A percentile compares a stretch with the other conserved stretches of the same genome.
phyloP scores from a whole-genome alignment of 78 protist genomes.

The Guillardia theta region DNA sequence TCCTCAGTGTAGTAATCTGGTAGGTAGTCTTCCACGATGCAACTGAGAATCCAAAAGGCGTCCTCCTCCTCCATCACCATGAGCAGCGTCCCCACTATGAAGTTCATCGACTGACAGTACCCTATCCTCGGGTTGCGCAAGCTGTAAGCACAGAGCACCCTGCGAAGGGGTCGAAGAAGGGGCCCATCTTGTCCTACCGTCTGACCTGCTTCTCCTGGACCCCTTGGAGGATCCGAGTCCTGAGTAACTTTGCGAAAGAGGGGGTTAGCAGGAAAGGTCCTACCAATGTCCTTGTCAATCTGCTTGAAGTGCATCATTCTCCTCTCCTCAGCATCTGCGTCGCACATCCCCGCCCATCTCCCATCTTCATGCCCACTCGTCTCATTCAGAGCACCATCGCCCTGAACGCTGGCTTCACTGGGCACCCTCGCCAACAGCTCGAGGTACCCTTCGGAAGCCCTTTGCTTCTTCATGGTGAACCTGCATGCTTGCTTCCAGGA shows the following conservation, averaged over 20 bases:
- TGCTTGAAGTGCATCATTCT: not conserved
- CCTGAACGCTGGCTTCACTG: too few species aligned
- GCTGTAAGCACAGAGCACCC: slow-evolving; percentile 55
- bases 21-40: not conserved
- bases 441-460: too few species aligned
- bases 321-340: too few species aligned
- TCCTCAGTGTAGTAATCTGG: not conserved
- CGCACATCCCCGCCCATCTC: too few species aligned
- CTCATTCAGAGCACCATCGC: too few species aligned
- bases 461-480: too few species aligned
- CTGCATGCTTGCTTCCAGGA: too few species aligned
- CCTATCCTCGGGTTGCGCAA: slow-evolving; percentile 72
- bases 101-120: slow-evolving; percentile 72
- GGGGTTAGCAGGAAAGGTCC: too few species aligned
- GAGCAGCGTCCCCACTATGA: slow-evolving; percentile 61
- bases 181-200: not conserved
- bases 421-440: too few species aligned
- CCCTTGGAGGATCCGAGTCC: not conserved
- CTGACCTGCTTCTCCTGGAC: too few species aligned
- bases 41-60: not conserved
- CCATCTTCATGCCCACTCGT: too few species aligned
- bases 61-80: slow-evolving; percentile 43
- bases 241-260: not conserved
- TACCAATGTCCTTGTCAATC: not conserved
- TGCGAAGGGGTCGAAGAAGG: not conserved